Evolutionary conservation across 1,284 basidiomycete genomes (phyloP), one percentile per base, ranked within the genome.

Genomic region (Irpex rosettiformis): DNA sequence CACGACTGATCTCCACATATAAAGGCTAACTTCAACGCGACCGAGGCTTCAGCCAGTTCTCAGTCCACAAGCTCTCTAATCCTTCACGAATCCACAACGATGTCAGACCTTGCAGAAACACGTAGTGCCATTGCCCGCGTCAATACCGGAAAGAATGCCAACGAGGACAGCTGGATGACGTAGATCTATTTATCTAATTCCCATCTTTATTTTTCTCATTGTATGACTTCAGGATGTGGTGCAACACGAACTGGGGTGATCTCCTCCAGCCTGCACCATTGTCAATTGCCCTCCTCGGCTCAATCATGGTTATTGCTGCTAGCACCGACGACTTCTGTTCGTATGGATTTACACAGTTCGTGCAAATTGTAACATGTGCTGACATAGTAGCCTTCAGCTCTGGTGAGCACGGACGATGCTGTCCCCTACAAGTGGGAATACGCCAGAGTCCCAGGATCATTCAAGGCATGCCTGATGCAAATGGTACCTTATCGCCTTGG

Each of bases 201-300:
- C 27, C 21, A 13, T 25, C 8, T 22, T 10, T 18, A 45, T 21
- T 18, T 25, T 16, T n/a, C 22, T 49, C 48, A 24, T 27, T 22
- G 13, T n/a, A 10, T 27, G 33, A 21, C 24, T 10, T 6, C 18
- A 51, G 48, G 22, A 51, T 51, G 55, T 62, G 61, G 61, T 60
- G 56, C 53, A 62, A 57, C 27, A 62, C 61, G 11, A 62, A 62
- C 24, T 62, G 61, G 61, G 61, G 56, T 28, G 56, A 57, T 18
- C 56, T 62, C 6, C 56, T 62, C 16, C 61, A 62, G 42, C 61
- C 59, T 24, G 61, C 61, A 11, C 61, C 61, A 7, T 29, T 62
- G 3, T 62, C 56, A n/a, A 60, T 62, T 43, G 55, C 61, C 2
- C 52, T 62, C 4, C 55, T 62, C 16, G 61, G 59, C 16, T 58